Percentiles rank a stretch among this genome's conserved stretches.
Evolutionary conservation across 108 stramenopile genomes (phyloP).

Genomic region (Cylindrotheca fusiformis): DNA sequence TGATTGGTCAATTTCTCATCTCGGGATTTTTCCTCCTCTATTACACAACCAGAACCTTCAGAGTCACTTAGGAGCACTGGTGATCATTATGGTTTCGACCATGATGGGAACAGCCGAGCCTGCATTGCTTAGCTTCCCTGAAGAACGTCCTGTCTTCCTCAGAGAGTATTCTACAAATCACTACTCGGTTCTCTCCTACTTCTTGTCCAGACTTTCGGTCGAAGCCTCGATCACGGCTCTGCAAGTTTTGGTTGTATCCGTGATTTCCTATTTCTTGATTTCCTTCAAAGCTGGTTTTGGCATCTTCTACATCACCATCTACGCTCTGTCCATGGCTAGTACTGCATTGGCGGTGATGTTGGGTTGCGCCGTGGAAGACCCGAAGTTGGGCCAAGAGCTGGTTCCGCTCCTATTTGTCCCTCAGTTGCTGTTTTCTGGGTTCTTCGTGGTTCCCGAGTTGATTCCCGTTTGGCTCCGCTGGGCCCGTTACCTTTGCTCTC

Average conservation of each 20-base stretch:
- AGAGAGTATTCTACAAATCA: slow-evolving; percentile 85
- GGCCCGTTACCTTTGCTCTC: slow-evolving; percentile 67
- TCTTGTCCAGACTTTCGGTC: slow-evolving; percentile 42
- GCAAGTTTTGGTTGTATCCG: slow-evolving; percentile 31
- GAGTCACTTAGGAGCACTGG: slow-evolving; percentile 66
- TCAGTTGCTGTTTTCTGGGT: slow-evolving; percentile 86
- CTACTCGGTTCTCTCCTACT: slow-evolving; percentile 72
- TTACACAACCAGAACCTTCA: slow-evolving; percentile 59
- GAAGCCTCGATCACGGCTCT: slow-evolving; percentile 46
- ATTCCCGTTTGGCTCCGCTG: slow-evolving; percentile 72
- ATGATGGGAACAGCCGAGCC: slow-evolving; percentile 74
- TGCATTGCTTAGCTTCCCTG: slow-evolving; percentile 69
- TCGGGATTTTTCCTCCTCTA: background rate
- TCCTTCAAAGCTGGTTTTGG: slow-evolving; percentile 52
- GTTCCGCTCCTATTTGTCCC: slow-evolving; percentile 80
- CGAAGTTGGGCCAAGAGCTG: slow-evolving; percentile 62
- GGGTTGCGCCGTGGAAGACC: slow-evolving; percentile 66
- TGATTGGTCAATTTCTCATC: background rate
- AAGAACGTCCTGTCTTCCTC: slow-evolving; percentile 87
- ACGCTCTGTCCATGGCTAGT: slow-evolving; percentile 56
- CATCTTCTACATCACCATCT: slow-evolving; percentile 43
- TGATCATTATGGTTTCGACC: slow-evolving; percentile 38
- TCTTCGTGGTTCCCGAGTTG: slow-evolving; percentile 61
- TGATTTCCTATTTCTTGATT: slow-evolving; percentile 61
- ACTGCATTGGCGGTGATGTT: slow-evolving; percentile 66